Evolutionary conservation across 176 grass and related monocot genomes (phyloP).

Genomic region (Phoenix dactylifera): DNA sequence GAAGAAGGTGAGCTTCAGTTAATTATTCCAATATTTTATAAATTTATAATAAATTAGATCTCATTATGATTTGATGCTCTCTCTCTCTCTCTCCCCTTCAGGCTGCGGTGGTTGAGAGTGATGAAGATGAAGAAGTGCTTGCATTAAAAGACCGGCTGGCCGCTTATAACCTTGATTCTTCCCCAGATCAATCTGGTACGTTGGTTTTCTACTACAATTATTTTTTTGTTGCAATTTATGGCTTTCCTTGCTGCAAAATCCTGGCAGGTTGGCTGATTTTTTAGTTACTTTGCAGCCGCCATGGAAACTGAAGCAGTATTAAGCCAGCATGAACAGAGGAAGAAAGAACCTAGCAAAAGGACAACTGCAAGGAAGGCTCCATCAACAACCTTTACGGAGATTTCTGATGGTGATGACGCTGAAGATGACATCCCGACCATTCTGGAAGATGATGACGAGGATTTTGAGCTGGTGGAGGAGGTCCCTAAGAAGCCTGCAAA

Average conservation of each 20-base stretch:
- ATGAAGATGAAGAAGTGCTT: slow-evolving; percentile 32
- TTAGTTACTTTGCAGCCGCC: slow-evolving; percentile 2
- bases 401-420: slow-evolving; percentile 30
- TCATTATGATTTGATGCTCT: no score
- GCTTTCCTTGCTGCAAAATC: no score
- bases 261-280: no score
- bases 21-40: no score
- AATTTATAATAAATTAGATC: no score
- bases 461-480: slow-evolving; percentile 9
- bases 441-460: slow-evolving; percentile 22
- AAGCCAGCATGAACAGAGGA: slow-evolving; percentile 2
- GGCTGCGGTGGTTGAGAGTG: slow-evolving; percentile 23
- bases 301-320: slow-evolving; percentile 19
- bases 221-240: no score
- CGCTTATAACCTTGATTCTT: slow-evolving; percentile 25
- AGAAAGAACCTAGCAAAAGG: slow-evolving; percentile 39
- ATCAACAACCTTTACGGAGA: slow-evolving; percentile 16
- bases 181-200: slow-evolving; percentile 33
- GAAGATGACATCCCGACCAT: background rate
- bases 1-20: slow-evolving; percentile 33
- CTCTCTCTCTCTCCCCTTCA: background rate
- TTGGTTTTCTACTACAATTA: no score
- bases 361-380: slow-evolving; percentile 26
- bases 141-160: slow-evolving; percentile 41
- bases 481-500: slow-evolving; percentile 25